Base-by-base conservation (phyloP, 108 stramenopile species). In the Fistulifera pelliculosa region DNA sequence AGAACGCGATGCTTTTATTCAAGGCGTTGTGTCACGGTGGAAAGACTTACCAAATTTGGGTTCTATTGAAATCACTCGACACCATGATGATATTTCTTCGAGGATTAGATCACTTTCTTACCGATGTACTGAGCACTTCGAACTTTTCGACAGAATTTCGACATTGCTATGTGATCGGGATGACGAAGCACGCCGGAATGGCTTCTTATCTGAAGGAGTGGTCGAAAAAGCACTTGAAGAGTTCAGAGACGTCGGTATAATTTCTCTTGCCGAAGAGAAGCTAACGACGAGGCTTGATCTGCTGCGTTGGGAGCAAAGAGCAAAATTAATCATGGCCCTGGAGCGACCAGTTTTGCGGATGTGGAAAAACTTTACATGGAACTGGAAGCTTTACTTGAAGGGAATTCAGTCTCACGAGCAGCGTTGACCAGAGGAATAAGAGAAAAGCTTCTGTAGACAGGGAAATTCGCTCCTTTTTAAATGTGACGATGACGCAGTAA, bases 251-350 rank as follows among this genome's bases (percentile, higher is more conserved):
- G 23, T 75, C 27, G 75, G 77, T 15, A 53, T 81, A 18, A 45
- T 90, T 25, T 80, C 82, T 10, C 24, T 79, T 10, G 62, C 60
- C 1, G 88, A 90, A 66, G 88, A 90, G 54, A 74, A 69, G 64
- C 39, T 90, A 13, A 53, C 63, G 23, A 39, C 76, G 28, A 66
- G 82, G 21, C 41, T 61, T 4, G 80, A 80, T 42, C 47, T 86
- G 19, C 50, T 85, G 31, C 41, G 61, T n/a, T 90, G 88, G 88
- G 54, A 66, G 47, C 45, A 47, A 7, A 27, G 45, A 18, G 78
- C 66, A 11, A 23, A 43, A 0, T 40, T 42, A 49, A 22, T 56
- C 1, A 56, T 74, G 15, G 12, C 38, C 26, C 4, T 49, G 17
- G 19, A 18, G 35, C n/a, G 23, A 52, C 28, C 28, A 35, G 26